Evolutionary conservation across 176 grass and related monocot species (phyloP).

Genomic region (Alopecurus myosuroides): DNA sequence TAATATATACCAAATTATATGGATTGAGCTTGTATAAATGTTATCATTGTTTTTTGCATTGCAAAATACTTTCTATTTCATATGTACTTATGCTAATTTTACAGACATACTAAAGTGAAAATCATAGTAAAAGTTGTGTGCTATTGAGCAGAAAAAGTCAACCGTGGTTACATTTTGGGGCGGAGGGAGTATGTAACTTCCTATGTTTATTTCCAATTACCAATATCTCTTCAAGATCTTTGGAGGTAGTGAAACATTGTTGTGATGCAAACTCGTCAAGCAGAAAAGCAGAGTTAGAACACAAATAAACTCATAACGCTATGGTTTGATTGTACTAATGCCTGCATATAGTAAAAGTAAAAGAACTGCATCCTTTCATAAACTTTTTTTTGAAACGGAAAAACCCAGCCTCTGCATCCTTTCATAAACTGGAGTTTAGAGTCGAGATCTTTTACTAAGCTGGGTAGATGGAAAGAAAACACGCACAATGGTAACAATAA

Average conservation of each 20-base stretch:
- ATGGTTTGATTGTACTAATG: background rate
- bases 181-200: background rate
- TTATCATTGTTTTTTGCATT: too few relatives aligned
- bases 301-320: background rate
- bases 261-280: background rate
- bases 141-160: too few relatives aligned
- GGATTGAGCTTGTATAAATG: too few relatives aligned
- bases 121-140: too few relatives aligned
- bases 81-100: too few relatives aligned
- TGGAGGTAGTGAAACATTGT: background rate
- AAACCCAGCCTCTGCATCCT: too few relatives aligned
- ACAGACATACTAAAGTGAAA: too few relatives aligned
- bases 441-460: background rate
- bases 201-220: background rate
- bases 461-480: slow-evolving; percentile 8
- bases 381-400: too few relatives aligned
- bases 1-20: too few relatives aligned
- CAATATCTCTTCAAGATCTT: background rate
- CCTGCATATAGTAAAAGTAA: background rate
- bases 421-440: background rate
- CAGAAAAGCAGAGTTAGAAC: background rate
- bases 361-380: background rate
- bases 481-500: background rate
- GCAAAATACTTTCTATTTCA: too few relatives aligned
- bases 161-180: too few relatives aligned